Evolutionary conservation across 2,329 filamentous ascomycete genomes (phyloP).

Genomic region (Xylariomycetidae sp.): DNA sequence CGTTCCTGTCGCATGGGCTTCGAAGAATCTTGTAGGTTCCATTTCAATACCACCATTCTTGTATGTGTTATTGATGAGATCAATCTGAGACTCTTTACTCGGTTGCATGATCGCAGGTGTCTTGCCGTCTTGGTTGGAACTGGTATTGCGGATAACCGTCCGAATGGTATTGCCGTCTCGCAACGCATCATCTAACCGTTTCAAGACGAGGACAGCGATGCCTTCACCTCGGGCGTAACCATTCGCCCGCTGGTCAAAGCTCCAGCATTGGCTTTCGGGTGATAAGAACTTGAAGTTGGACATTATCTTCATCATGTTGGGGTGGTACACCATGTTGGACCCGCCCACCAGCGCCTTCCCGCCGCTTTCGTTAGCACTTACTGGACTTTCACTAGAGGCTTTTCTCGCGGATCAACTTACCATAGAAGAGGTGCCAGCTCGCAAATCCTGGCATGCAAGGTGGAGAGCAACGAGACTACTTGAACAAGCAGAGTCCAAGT

Average conservation of each 20-base stretch:
- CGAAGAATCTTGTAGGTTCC: conserved; percentile 15
- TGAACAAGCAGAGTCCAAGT: conserved; percentile 9
- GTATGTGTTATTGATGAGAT: conserved; percentile 25
- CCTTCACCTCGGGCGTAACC: conserved; percentile 43
- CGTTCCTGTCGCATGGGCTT: conserved; percentile 19
- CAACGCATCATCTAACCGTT: conserved; percentile 41
- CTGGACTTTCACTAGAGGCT: neutral
- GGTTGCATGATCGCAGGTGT: conserved; percentile 17
- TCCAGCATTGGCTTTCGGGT: conserved; percentile 21
- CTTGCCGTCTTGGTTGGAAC: conserved; percentile 16
- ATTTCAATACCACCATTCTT: conserved; percentile 5
- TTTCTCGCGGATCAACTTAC: neutral
- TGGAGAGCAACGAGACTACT: conserved; percentile 8
- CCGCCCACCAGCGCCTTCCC: conserved; percentile 6
- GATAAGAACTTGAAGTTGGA: conserved; percentile 25
- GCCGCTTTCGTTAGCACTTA: neutral
- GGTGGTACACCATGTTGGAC: conserved; percentile 5
- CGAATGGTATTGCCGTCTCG: conserved; percentile 30
- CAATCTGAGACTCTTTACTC: conserved; percentile 19
- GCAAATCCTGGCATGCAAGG: conserved; percentile 8
- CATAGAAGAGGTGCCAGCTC: neutral
- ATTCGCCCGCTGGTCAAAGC: conserved; percentile 10
- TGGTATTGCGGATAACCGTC: conserved; percentile 24
- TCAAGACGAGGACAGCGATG: conserved; percentile 43
- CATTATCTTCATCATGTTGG: conserved; percentile 9